These are phyloP conservation scores for Patellifolia procumbens DNA, from an alignment of 179 eudicot species.

Conservation along the genomic window DNA sequence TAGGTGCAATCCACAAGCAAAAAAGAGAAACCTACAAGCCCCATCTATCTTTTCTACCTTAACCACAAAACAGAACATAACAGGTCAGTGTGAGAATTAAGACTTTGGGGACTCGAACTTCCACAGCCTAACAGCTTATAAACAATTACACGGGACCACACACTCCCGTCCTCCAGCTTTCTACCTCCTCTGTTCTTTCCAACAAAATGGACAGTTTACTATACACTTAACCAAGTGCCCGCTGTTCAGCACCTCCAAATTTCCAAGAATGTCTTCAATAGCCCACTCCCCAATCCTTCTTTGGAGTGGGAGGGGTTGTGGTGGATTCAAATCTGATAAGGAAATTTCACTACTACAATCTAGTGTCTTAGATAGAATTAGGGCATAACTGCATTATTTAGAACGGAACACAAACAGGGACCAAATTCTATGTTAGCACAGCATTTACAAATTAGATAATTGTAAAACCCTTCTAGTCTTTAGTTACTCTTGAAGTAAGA, in stretches of 20 bases:
- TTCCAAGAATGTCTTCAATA: not conserved
- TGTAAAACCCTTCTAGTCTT: not conserved
- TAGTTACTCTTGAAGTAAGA: not conserved
- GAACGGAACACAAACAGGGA: not conserved
- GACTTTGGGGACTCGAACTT: not conserved
- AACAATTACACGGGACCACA: not conserved
- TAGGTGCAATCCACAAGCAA: not conserved
- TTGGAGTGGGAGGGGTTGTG: not conserved
- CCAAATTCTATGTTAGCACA: not conserved
- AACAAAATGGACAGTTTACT: not conserved
- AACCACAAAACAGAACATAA: not conserved
- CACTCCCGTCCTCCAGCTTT: not conserved
- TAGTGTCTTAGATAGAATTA: not conserved
- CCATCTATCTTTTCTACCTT: conserved; percentile 5
- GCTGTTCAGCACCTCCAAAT: not conserved
- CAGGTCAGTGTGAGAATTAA: not conserved
- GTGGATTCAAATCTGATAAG: not conserved
- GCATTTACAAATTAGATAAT: not conserved
- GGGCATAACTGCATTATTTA: not conserved
- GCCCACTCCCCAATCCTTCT: not conserved
- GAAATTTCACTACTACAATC: not conserved
- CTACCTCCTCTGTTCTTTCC: not conserved
- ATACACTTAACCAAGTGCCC: not conserved
- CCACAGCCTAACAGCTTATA: not conserved
- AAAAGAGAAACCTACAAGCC: not conserved